Conservation (phyloP, 2,329 filamentous ascomycete species). For the Arthrobotrys entomopaga region DNA sequence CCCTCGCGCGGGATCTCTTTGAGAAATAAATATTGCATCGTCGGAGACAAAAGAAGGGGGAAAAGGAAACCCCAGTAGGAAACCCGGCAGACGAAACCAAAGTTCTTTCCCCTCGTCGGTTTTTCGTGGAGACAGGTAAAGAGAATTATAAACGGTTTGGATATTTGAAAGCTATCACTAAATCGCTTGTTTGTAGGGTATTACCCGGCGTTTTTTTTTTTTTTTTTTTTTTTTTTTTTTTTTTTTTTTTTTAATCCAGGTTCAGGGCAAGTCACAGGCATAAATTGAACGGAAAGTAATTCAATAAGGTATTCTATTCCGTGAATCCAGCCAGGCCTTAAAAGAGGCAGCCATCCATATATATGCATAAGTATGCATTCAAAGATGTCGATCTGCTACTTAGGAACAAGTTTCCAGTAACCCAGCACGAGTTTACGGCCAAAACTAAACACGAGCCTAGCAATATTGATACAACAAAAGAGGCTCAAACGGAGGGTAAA, state of each 20-base stretch:
- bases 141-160: conserved; percentile 5
- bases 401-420: conserved; percentile 11
- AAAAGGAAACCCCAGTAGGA: background rate
- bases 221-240: too few relatives aligned
- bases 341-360: background rate
- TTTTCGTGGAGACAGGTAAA: background rate
- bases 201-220: conserved; percentile 35
- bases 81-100: too few relatives aligned
- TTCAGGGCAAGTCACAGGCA: conserved; percentile 10
- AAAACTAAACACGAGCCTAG: too few relatives aligned
- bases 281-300: background rate
- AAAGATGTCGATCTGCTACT: too few relatives aligned
- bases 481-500: too few relatives aligned
- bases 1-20: background rate
- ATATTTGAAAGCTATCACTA: conserved; percentile 6
- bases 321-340: conserved; percentile 4
- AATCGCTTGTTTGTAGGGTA: conserved; percentile 6
- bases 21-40: conserved; percentile 10
- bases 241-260: too few relatives aligned
- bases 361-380: too few relatives aligned
- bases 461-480: background rate
- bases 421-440: background rate
- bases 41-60: conserved; percentile 1
- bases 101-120: too few relatives aligned
- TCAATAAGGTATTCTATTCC: conserved; percentile 13